Conservation (phyloP, 2,329 filamentous ascomycete genomes). For the Curvularia verruculosa region DNA sequence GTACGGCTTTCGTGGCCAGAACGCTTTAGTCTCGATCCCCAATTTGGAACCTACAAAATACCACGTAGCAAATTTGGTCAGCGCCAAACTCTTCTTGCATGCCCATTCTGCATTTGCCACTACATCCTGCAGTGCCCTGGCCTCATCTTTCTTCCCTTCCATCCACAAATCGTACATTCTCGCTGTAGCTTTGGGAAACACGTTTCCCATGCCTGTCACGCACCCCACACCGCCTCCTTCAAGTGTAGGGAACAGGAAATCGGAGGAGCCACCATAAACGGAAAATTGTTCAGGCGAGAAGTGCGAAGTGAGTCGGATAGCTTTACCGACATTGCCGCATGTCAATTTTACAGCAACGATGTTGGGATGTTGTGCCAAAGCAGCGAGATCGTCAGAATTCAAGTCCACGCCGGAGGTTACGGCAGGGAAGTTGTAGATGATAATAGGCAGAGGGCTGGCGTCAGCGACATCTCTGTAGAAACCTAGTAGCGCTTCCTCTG, state of each 20-base stretch:
- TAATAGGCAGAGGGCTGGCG: background rate
- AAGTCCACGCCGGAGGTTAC: background rate
- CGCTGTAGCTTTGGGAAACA: background rate
- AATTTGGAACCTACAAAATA: background rate
- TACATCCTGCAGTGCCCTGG: background rate
- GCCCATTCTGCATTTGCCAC: background rate
- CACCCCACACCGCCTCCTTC: background rate
- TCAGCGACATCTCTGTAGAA: background rate
- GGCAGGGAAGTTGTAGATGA: slow-evolving; percentile 1
- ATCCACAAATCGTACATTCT: background rate
- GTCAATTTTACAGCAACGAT: background rate
- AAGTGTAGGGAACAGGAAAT: background rate
- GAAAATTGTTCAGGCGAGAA: background rate
- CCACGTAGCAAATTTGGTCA: background rate
- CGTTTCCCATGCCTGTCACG: background rate
- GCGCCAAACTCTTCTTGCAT: background rate
- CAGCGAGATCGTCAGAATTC: background rate
- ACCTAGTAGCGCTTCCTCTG: background rate
- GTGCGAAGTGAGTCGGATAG: background rate
- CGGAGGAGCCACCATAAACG: background rate
- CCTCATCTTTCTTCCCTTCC: background rate
- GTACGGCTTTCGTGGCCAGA: background rate
- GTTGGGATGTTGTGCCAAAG: background rate
- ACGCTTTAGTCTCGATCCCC: background rate
- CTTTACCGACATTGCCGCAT: background rate